Evolutionary conservation across 1,139 yeast genomes (phyloP).

Genomic region (Hansenula anomala): DNA sequence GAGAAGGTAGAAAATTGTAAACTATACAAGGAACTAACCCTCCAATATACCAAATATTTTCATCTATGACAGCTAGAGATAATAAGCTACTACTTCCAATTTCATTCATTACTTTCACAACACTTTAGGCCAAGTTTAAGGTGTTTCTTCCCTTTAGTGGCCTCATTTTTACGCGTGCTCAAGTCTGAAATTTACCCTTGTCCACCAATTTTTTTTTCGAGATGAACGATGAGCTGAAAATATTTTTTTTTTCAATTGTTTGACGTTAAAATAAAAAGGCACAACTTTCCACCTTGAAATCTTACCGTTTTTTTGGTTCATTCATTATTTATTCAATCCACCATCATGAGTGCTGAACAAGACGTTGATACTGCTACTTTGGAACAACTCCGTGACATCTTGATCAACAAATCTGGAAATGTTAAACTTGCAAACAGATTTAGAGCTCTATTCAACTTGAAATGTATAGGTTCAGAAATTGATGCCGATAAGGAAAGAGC

Average conservation of each 20-base stretch:
- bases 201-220: background rate
- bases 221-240: constrained; percentile 1
- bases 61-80: no score
- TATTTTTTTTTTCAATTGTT: background rate
- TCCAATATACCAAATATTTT: no score
- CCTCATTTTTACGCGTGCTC: background rate
- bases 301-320: background rate
- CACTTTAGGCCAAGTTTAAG: no score
- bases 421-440: constrained; percentile 80
- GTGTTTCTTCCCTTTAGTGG: no score
- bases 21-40: background rate
- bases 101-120: no score
- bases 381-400: constrained; percentile 67
- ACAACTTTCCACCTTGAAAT: background rate
- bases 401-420: constrained; percentile 58
- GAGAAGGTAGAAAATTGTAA: background rate
- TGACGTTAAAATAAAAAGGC: background rate
- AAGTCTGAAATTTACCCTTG: background rate
- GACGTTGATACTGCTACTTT: constrained; percentile 42
- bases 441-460: constrained; percentile 88
- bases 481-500: constrained; percentile 43
- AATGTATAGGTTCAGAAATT: constrained; percentile 70
- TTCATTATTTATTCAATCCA: background rate
- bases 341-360: constrained; percentile 10
- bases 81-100: no score